Evolutionary conservation across 202 grass and related monocot species (phyloP).

Genomic region (Musa balbisiana): DNA sequence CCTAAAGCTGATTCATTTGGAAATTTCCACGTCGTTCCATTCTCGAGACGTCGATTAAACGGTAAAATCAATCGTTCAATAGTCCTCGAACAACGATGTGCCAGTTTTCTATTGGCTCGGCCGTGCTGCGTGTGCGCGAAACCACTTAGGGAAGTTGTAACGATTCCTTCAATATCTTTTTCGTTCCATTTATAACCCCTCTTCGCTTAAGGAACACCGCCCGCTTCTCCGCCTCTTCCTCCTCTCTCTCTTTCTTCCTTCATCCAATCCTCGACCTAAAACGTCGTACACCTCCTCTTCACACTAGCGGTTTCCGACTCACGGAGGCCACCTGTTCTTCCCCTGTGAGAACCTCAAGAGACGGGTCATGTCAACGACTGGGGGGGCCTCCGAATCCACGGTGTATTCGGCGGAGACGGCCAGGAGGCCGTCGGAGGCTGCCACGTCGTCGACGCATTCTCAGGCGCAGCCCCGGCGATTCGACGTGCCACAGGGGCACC

Average conservation of each 20-base stretch:
- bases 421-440: background rate
- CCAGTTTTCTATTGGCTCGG: background rate
- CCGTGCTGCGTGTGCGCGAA: background rate
- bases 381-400: background rate
- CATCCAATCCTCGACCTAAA: background rate
- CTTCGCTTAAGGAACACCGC: no score
- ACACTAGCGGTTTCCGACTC: background rate
- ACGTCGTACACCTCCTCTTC: background rate
- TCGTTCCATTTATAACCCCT: conserved; percentile 10
- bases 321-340: background rate
- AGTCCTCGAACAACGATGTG: no score
- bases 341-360: background rate
- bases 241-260: background rate
- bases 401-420: background rate
- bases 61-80: no score
- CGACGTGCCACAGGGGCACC: background rate
- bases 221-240: no score
- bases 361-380: background rate
- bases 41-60: background rate
- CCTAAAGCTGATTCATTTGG: background rate
- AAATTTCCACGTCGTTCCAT: background rate
- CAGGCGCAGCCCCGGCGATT: background rate
- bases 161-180: background rate
- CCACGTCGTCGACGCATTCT: background rate
- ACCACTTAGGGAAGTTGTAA: background rate